Percentiles rank a stretch among this genome's conserved stretches.
These are phyloP conservation scores for Plasmodium inui DNA, from an alignment of 169 alveolate genomes.

Conservation along the genomic window DNA sequence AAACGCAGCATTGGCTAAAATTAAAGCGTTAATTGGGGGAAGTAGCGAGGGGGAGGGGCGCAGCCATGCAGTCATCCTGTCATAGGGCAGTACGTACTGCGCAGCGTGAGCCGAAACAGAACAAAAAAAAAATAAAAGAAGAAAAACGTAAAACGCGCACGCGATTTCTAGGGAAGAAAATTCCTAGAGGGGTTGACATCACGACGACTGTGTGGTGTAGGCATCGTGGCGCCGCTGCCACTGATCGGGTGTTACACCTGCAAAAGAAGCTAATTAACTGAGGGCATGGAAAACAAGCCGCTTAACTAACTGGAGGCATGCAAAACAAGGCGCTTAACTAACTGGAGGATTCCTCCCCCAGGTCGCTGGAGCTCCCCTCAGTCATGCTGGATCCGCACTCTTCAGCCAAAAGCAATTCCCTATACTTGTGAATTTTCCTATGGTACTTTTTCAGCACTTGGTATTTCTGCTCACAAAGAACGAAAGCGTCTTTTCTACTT, in stretches of 20 bases:
- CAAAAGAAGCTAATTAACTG: background rate
- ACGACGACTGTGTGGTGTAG: background rate
- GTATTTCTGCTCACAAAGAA: slow-evolving; percentile 59
- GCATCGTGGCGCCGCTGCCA: background rate
- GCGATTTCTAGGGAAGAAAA: background rate
- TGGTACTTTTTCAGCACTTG: slow-evolving; percentile 40
- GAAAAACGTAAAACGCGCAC: background rate
- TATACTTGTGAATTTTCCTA: slow-evolving; percentile 61
- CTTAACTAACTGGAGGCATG: background rate
- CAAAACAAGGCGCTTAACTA: background rate
- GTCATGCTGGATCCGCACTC: slow-evolving; percentile 29
- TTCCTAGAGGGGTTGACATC: background rate
- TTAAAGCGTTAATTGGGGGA: background rate
- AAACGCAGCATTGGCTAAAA: background rate
- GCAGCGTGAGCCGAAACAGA: background rate
- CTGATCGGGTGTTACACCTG: background rate
- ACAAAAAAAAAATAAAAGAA: background rate
- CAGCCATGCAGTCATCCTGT: background rate
- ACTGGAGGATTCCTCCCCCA: slow-evolving; percentile 3
- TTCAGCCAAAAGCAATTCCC: slow-evolving; percentile 30
- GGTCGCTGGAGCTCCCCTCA: slow-evolving; percentile 12
- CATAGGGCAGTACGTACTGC: background rate
- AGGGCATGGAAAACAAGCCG: too few species aligned
- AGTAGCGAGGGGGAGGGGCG: background rate
- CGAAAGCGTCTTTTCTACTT: slow-evolving; percentile 74